These are phyloP conservation scores for Suhomyces coccinellae DNA, from an alignment of 1,139 yeast genomes.

Conservation along the genomic window DNA sequence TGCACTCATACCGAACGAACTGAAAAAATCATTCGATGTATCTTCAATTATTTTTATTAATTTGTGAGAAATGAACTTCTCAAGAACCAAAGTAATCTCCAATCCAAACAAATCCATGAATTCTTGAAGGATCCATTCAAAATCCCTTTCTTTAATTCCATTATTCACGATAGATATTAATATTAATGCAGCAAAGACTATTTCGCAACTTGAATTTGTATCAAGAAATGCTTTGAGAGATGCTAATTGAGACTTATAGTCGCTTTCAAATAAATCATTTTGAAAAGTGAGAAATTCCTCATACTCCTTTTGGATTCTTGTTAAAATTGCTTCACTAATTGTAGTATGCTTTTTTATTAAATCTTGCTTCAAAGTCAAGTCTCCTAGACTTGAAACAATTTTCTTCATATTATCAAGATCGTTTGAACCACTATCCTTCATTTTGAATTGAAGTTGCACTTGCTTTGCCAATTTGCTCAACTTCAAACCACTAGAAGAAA, in stretches of 20 bases:
- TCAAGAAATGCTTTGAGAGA: slow-evolving; percentile 50
- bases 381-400: slow-evolving; percentile 71
- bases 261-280: slow-evolving; percentile 66
- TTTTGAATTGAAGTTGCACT: slow-evolving; percentile 68
- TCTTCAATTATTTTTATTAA: slow-evolving; percentile 27
- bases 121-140: slow-evolving; percentile 48
- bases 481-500: slow-evolving; percentile 75
- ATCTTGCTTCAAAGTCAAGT: slow-evolving; percentile 66
- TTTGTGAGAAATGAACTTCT: slow-evolving; percentile 27
- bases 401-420: slow-evolving; percentile 67
- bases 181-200: slow-evolving; percentile 51
- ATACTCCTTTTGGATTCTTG: slow-evolving; percentile 51
- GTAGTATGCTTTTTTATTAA: slow-evolving; percentile 73
- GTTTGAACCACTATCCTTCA: slow-evolving; percentile 46
- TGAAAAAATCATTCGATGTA: slow-evolving; percentile 30
- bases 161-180: slow-evolving; percentile 60
- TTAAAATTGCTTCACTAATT: slow-evolving; percentile 68
- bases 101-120: slow-evolving; percentile 63
- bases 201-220: slow-evolving; percentile 26
- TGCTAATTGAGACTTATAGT: slow-evolving; percentile 52
- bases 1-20: slow-evolving; percentile 21
- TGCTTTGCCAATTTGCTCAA: slow-evolving; percentile 71
- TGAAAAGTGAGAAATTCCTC: slow-evolving; percentile 66
- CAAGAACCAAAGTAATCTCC: slow-evolving; percentile 36
- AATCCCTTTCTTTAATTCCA: slow-evolving; percentile 65